Percentiles rank a stretch among this genome's conserved stretches.
These are phyloP conservation scores for Myriosclerotinia duriaeana DNA, from an alignment of 2,329 filamentous ascomycete genomes.

Conservation along the genomic window DNA sequence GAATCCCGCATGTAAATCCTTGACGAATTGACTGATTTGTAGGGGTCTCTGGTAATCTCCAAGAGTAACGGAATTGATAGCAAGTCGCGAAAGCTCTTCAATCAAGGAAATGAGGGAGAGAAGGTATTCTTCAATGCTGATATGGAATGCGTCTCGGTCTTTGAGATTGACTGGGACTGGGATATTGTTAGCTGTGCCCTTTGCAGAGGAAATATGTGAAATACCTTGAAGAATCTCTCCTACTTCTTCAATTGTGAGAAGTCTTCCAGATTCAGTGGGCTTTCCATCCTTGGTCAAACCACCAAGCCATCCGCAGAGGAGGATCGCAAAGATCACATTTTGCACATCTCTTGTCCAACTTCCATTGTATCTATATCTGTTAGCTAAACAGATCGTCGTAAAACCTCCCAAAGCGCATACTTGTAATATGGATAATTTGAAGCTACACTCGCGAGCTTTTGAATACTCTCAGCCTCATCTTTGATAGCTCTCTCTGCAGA, in stretches of 20 bases:
- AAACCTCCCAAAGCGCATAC: constrained; percentile 45
- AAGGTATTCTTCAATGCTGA: constrained; percentile 97
- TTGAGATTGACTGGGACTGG: constrained; percentile 89
- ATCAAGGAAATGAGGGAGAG: constrained; percentile 82
- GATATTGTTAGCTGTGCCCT: constrained; percentile 25
- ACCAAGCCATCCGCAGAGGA: constrained; percentile 73
- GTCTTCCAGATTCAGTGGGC: constrained; percentile 58
- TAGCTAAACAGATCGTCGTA: constrained; percentile 14
- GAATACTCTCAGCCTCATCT: constrained; percentile 69
- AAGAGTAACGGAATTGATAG: constrained; percentile 90
- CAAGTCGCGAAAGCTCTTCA: constrained; percentile 85
- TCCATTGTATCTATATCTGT: constrained; percentile 63
- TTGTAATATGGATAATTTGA: constrained; percentile 96
- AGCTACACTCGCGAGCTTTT: constrained; percentile 68
- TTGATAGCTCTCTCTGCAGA: constrained; percentile 69
- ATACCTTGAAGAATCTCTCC: constrained; percentile 69
- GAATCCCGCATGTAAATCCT: constrained; percentile 93
- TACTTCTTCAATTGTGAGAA: constrained; percentile 86
- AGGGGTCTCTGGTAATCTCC: constrained; percentile 84
- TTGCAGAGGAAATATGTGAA: background rate
- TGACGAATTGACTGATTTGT: constrained; percentile 87
- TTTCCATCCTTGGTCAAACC: constrained; percentile 59
- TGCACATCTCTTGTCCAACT: constrained; percentile 85
- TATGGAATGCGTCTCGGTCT: constrained; percentile 84
- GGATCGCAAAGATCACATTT: constrained; percentile 63